Conservation (phyloP, 2,329 filamentous ascomycete species). For the Metarhizium guizhouense region DNA sequence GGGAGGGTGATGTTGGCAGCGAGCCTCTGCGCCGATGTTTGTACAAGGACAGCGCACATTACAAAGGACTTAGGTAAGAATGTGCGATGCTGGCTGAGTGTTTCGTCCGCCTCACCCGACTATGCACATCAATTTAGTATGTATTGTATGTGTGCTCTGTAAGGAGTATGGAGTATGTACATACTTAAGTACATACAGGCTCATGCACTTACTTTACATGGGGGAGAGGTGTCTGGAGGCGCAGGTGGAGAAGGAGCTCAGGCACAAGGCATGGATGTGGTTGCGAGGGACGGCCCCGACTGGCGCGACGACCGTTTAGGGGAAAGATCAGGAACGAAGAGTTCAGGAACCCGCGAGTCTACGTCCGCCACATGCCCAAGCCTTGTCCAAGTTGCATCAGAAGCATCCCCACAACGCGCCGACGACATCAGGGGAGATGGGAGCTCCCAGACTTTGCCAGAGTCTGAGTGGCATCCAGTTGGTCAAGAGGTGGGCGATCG, state of each 20-base stretch:
- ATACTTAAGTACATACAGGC: too few species aligned
- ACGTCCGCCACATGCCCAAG: not conserved
- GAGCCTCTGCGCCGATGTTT: too few species aligned
- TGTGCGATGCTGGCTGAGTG: not conserved
- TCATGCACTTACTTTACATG: too few species aligned
- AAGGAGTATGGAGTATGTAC: too few species aligned
- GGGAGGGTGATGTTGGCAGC: too few species aligned
- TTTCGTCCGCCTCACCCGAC: too few species aligned
- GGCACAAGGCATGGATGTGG: not conserved
- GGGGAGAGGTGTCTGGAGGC: not conserved
- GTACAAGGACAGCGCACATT: too few species aligned
- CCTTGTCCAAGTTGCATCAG: not conserved
- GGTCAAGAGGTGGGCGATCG: not conserved
- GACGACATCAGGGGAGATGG: not conserved
- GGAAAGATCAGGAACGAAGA: slow-evolving; percentile 6
- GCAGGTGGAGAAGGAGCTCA: slow-evolving; percentile 1
- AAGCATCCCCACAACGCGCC: not conserved
- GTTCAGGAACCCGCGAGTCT: slow-evolving; percentile 3
- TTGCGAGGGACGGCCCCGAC: not conserved
- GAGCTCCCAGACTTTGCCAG: not conserved
- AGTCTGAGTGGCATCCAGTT: not conserved
- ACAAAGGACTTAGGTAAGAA: not conserved
- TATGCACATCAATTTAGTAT: too few species aligned
- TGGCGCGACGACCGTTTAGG: slow-evolving; percentile 1
- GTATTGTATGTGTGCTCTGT: too few species aligned